phyloP scores from a whole-genome alignment of 768 basidiomycete species.

The Amanita exitialis region DNA sequence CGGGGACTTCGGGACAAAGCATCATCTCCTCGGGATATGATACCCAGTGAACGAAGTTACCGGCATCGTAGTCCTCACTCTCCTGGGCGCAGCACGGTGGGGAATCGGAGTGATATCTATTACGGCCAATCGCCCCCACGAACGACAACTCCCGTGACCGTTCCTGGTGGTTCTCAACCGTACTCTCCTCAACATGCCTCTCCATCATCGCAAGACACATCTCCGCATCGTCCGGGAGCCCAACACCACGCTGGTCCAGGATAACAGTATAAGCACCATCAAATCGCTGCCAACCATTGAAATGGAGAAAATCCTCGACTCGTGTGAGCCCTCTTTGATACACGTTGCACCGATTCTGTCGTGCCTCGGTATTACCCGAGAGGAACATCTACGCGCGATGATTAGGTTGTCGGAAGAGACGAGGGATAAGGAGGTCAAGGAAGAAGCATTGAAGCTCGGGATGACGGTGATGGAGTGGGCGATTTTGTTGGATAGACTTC shows the following conservation, averaged over 20 bases:
- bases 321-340: constrained; percentile 55
- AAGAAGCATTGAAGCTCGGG: constrained; percentile 57
- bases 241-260: background rate
- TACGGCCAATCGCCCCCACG: background rate
- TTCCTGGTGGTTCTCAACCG: background rate
- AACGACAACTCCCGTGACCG: constrained; percentile 16
- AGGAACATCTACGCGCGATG: constrained; percentile 57
- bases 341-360: constrained; percentile 52
- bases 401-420: constrained; percentile 53
- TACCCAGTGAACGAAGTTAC: background rate
- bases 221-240: background rate
- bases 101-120: background rate
- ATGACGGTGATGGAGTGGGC: constrained; percentile 75
- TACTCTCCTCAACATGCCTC: constrained; percentile 17
- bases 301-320: constrained; percentile 44
- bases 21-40: background rate
- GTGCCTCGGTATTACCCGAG: constrained; percentile 45
- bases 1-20: background rate
- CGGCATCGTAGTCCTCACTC: background rate
- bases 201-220: background rate
- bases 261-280: constrained; percentile 32
- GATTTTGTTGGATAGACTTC: constrained; percentile 58
- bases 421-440: constrained; percentile 58
- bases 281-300: constrained; percentile 24
- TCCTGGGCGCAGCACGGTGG: background rate